These are phyloP conservation scores for Irpex rosettiformis DNA, from an alignment of 1,284 basidiomycete genomes.

Conservation along the genomic window DNA sequence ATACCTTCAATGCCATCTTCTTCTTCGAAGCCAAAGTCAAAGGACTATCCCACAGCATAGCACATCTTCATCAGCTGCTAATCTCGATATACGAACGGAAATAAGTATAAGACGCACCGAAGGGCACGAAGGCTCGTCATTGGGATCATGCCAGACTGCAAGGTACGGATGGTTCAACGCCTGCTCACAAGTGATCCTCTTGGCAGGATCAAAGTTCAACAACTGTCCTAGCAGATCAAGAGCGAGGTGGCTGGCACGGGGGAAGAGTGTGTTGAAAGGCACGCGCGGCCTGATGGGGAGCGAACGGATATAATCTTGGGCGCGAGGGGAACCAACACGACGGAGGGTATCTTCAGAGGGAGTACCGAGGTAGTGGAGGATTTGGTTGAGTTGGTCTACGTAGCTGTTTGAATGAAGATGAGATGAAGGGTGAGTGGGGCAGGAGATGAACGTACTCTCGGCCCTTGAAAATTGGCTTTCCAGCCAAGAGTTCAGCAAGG, in stretches of 20 bases:
- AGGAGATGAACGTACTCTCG: slow-evolving; percentile 66
- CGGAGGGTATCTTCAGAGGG: slow-evolving; percentile 95
- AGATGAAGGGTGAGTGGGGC: background rate
- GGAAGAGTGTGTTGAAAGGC: slow-evolving; percentile 89
- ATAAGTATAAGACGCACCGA: slow-evolving; percentile 15
- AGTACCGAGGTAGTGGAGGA: slow-evolving; percentile 95
- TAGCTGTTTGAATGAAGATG: slow-evolving; percentile 50
- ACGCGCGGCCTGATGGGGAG: slow-evolving; percentile 95
- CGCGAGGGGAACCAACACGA: slow-evolving; percentile 89
- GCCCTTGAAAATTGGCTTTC: slow-evolving; percentile 98
- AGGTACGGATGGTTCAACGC: slow-evolving; percentile 95
- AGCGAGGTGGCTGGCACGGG: slow-evolving; percentile 89
- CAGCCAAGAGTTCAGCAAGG: slow-evolving; percentile 92
- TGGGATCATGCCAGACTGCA: slow-evolving; percentile 93
- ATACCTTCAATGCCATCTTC: slow-evolving; percentile 97
- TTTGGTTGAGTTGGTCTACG: slow-evolving; percentile 98
- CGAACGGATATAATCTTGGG: slow-evolving; percentile 97
- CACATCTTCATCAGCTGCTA: background rate
- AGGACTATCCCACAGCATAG: slow-evolving; percentile 63
- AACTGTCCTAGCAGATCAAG: slow-evolving; percentile 91
- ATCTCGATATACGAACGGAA: background rate
- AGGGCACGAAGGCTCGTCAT: slow-evolving; percentile 78
- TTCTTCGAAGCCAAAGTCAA: slow-evolving; percentile 97
- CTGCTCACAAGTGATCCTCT: slow-evolving; percentile 94
- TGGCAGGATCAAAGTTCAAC: slow-evolving; percentile 94